Base-by-base conservation (phyloP, 306 rosid genomes). In the Senna tora region DNA sequence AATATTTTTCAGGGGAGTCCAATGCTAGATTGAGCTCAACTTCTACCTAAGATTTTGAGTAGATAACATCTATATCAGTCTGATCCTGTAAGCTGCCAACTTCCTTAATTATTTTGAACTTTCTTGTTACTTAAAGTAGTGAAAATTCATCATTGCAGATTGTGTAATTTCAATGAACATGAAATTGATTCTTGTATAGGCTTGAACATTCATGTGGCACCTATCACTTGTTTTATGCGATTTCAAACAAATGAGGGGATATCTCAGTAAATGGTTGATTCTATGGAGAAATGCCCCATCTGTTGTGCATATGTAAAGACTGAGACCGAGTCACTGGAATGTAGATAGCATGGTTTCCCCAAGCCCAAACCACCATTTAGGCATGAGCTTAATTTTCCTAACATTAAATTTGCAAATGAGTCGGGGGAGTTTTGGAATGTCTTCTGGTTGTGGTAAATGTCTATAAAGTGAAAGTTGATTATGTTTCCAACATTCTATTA, bases 21-120 rank as follows among this genome's bases (percentile, higher is more conserved):
- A 73, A 70, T 74, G 54, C 52, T 34, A 77, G 87, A 79, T 71
- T 39, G 73, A 82, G 81, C 56, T 74, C 83, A 71, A 63, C 81
- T 62, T 84, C 82, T 34, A 74, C 45, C 62, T 16, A 71, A 45
- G 78, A 79, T 75, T 56, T 75, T 64, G 42, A 16, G 75, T 78
- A 32, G 64, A 58, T 32, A 58, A 58, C 15, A 14, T 58, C 30
- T 80, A 55, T 52, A 22, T 73, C 75, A 55, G 10, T 74, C 39
- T 66, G 65, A 74, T 62, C 53, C 43, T 77, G 86, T 90, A 90
- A 80, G 86, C 71, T 47, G 19, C 77, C 63, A 22, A 65, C 52
- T 47, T 55, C 15, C 36, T 52, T n/a, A n/a, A n/a, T n/a, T 77
- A 46, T 52, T 57, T 73, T 65, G 63, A 61, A 56, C 38, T 69